These are phyloP conservation scores for Gracilaria domingensis DNA, from an alignment of 23 red algal genomes.

Conservation along the genomic window DNA sequence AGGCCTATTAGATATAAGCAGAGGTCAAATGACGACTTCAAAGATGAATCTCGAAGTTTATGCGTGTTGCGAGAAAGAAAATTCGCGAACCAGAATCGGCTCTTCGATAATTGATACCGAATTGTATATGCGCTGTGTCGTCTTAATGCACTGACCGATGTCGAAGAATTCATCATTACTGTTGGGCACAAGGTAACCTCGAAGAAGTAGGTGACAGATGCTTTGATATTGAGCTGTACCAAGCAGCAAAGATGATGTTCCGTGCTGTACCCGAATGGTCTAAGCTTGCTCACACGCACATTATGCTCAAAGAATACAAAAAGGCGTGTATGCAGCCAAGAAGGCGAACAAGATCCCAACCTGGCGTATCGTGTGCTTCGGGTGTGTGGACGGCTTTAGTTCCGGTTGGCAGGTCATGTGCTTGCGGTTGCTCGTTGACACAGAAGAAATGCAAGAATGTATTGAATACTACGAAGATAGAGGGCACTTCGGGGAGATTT, in stretches of 20 bases:
- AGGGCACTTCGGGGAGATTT: constrained; percentile 85
- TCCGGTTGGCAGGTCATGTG: constrained; percentile 63
- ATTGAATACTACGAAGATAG: constrained; percentile 90
- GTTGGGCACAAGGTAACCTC: constrained; percentile 76
- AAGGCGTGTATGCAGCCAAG: constrained; percentile 91
- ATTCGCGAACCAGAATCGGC: constrained; percentile 67
- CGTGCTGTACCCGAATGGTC: constrained; percentile 66
- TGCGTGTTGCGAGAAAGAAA: constrained; percentile 74
- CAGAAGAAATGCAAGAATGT: constrained; percentile 90
- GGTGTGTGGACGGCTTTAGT: constrained; percentile 88
- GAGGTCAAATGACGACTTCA: constrained; percentile 65
- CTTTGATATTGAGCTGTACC: constrained; percentile 80
- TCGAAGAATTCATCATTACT: constrained; percentile 88
- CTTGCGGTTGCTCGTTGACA: constrained; percentile 90
- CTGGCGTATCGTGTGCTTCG: constrained; percentile 96
- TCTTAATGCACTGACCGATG: constrained; percentile 80
- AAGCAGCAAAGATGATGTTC: constrained; percentile 94
- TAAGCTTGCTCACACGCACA: constrained; percentile 85
- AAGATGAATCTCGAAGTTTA: constrained; percentile 76
- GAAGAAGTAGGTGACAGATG: constrained; percentile 96
- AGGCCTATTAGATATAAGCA: constrained; percentile 43
- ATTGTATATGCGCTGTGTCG: constrained; percentile 84
- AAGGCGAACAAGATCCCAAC: constrained; percentile 91
- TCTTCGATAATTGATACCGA: constrained; percentile 86
- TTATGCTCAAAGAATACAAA: constrained; percentile 83